Conservation (phyloP, 371 early-diverging fungal genomes). For the Mucor sp. region DNA sequence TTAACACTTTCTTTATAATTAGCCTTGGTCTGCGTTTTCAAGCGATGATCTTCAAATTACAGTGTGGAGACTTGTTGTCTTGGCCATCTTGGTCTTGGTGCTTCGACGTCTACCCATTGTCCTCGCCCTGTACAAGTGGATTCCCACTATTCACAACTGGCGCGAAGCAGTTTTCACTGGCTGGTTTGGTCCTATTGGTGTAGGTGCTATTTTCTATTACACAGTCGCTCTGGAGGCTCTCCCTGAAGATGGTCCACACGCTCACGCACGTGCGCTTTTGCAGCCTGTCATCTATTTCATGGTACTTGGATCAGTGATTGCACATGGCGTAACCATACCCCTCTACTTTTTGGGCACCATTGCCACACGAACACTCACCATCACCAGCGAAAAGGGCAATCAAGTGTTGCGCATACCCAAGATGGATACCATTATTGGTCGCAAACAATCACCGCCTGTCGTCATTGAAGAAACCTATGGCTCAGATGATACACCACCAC, state of each 20-base stretch:
- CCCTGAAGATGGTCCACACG: slow-evolving; percentile 23
- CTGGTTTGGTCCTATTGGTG: slow-evolving; percentile 97
- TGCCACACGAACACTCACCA: slow-evolving; percentile 35
- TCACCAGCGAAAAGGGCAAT: slow-evolving; percentile 20
- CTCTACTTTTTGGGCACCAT: slow-evolving; percentile 53
- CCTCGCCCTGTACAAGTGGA: slow-evolving; percentile 57
- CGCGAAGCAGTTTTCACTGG: slow-evolving; percentile 92
- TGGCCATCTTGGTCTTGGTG: slow-evolving; percentile 72
- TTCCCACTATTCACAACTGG: slow-evolving; percentile 69
- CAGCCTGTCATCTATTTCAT: slow-evolving; percentile 73
- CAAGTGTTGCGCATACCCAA: slow-evolving; percentile 19
- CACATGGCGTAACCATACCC: slow-evolving; percentile 82
- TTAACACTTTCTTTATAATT: not conserved
- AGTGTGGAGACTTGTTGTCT: slow-evolving; percentile 67
- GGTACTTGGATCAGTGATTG: slow-evolving; percentile 75
- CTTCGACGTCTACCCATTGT: slow-evolving; percentile 84
- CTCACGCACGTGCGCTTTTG: slow-evolving; percentile 36
- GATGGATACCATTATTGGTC: not conserved
- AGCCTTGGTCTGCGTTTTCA: slow-evolving; percentile 71
- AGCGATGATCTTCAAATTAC: slow-evolving; percentile 41
- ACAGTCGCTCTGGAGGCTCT: slow-evolving; percentile 53
- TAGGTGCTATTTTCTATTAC: slow-evolving; percentile 81
- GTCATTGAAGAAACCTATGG: not conserved
- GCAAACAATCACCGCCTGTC: not conserved
- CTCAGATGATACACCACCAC: not conserved